Evolutionary conservation across 2,329 filamentous ascomycete genomes (phyloP).

Genomic region (Neofusicoccum sp.): DNA sequence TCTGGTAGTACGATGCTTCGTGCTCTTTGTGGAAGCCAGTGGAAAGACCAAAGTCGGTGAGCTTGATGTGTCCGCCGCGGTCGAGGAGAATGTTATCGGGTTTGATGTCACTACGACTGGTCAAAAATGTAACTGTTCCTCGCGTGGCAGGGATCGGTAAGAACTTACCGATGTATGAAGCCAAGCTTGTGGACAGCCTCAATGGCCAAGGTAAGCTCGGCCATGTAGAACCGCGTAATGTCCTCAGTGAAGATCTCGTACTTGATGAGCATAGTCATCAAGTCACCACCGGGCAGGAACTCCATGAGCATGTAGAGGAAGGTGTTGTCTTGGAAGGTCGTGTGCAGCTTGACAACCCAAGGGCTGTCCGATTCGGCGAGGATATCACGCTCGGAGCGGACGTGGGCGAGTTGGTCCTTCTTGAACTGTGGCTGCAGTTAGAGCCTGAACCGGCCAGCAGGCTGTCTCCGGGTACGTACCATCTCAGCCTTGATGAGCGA

Average conservation of each 20-base stretch:
- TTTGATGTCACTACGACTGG: constrained; percentile 79
- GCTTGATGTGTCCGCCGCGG: constrained; percentile 92
- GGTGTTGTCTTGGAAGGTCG: constrained; percentile 93
- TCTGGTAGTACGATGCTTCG: constrained; percentile 97
- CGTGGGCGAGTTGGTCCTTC: constrained; percentile 96
- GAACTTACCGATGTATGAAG: constrained; percentile 88
- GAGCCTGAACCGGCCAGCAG: background rate
- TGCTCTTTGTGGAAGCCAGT: constrained; percentile 98
- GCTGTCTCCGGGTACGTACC: constrained; percentile 42
- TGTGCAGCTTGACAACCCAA: constrained; percentile 98
- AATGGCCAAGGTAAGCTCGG: constrained; percentile 95
- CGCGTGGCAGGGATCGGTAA: background rate
- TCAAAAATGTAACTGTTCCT: constrained; percentile 26
- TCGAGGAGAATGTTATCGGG: constrained; percentile 98
- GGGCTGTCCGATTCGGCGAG: constrained; percentile 98
- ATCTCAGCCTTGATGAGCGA: constrained; percentile 98
- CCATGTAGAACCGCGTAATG: constrained; percentile 98
- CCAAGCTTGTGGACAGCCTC: constrained; percentile 97
- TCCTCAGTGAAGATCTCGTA: constrained; percentile 99
- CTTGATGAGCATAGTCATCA: constrained; percentile 99
- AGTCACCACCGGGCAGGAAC: constrained; percentile 93
- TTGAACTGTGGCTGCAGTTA: constrained; percentile 62
- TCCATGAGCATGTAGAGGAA: constrained; percentile 99
- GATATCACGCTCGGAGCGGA: constrained; percentile 96
- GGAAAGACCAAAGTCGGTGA: constrained; percentile 96